Percentiles rank a stretch among this genome's conserved stretches.
Evolutionary conservation across 106 monocot genomes (phyloP).

Genomic region (Dendrobium chrysotoxum): DNA sequence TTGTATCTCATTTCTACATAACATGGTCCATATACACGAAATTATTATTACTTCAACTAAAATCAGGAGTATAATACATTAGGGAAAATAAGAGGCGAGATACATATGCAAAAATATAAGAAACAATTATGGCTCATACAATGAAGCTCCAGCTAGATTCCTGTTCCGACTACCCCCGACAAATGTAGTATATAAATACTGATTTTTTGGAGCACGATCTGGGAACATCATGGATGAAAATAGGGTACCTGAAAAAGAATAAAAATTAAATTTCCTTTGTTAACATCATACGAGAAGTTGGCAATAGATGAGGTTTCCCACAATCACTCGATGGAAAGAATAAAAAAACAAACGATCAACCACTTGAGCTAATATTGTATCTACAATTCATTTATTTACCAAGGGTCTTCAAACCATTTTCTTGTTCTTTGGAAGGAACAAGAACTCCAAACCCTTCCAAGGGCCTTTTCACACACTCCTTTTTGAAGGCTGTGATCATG

Average conservation of each 20-base stretch:
- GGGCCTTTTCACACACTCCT: constrained; percentile 70
- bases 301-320: not conserved
- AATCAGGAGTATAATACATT: not conserved
- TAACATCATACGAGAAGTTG: not conserved
- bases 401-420: constrained; percentile 81
- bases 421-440: constrained; percentile 86
- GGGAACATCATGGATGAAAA: constrained; percentile 99
- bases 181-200: constrained; percentile 86
- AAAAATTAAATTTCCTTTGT: not conserved
- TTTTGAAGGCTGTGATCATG: constrained; percentile 75
- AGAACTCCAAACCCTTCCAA: constrained; percentile 95
- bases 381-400: constrained; percentile 33
- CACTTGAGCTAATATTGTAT: not conserved
- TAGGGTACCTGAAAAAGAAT: constrained; percentile 56
- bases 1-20: constrained; percentile 66
- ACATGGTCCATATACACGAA: not conserved
- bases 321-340: not conserved
- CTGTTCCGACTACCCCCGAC: constrained; percentile 86
- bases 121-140: constrained; percentile 33
- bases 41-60: not conserved
- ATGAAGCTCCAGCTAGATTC: constrained; percentile 78
- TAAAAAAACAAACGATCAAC: not conserved
- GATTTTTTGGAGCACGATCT: constrained; percentile 81
- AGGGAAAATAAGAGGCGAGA: not conserved
- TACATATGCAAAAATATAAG: not conserved